phyloP scores from a whole-genome alignment of 768 basidiomycete genomes.

The Pulveroboletus sp. region DNA sequence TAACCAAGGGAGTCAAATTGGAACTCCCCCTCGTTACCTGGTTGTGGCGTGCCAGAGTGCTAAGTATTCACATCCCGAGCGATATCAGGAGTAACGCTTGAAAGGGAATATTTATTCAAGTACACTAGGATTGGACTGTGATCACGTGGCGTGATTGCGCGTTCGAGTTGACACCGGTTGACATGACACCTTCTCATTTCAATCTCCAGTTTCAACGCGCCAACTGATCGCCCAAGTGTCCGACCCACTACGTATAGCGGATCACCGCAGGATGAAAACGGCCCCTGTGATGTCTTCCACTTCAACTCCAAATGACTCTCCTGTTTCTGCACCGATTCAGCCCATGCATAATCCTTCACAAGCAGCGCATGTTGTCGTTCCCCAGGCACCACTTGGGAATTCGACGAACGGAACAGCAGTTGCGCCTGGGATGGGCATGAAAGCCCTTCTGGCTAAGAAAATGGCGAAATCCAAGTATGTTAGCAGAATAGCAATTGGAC shows the following conservation, averaged over 20 bases:
- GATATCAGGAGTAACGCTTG: too few species aligned
- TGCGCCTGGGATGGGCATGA: conserved; percentile 76
- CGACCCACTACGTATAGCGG: too few species aligned
- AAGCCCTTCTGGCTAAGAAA: conserved; percentile 90
- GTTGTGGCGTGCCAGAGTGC: too few species aligned
- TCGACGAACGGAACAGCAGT: conserved; percentile 48
- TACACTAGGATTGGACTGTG: too few species aligned
- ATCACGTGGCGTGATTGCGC: too few species aligned
- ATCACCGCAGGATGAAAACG: conserved; percentile 3
- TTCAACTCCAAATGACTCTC: conserved; percentile 64
- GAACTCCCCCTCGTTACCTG: too few species aligned
- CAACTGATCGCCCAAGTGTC: background rate
- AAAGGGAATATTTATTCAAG: too few species aligned
- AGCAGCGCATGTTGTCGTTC: conserved; percentile 72
- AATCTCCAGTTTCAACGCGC: too few species aligned
- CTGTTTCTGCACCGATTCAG: conserved; percentile 58
- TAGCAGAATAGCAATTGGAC: background rate
- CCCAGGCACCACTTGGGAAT: conserved; percentile 78
- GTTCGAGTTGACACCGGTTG: too few species aligned
- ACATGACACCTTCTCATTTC: too few species aligned
- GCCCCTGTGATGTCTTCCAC: conserved; percentile 47
- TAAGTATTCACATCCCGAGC: too few species aligned
- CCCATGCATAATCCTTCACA: conserved; percentile 84
- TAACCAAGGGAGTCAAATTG: too few species aligned
- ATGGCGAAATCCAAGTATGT: conserved; percentile 85